Evolutionary conservation across 1,284 basidiomycete species (phyloP).

Genomic region (Hemileccinum hortonii): DNA sequence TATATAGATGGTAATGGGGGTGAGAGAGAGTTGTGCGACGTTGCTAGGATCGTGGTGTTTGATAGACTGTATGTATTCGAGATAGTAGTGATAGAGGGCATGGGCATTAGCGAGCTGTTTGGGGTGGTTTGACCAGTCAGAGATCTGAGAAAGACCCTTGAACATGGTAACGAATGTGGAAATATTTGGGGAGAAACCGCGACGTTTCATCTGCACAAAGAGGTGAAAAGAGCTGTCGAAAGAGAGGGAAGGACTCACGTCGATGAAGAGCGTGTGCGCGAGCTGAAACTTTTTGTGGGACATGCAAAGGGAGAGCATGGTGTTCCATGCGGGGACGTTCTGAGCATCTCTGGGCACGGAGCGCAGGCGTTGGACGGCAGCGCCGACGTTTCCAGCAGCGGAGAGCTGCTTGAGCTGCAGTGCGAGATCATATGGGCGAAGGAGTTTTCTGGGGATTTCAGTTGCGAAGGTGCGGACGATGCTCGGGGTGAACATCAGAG

Average conservation of each 20-base stretch:
- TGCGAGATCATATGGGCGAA: constrained; percentile 63
- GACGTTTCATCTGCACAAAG: constrained; percentile 68
- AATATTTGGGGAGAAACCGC: constrained; percentile 65
- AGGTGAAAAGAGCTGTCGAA: constrained; percentile 1
- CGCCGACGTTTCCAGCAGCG: constrained; percentile 50
- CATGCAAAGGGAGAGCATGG: constrained; percentile 61
- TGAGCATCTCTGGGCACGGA: constrained; percentile 66
- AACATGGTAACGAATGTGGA: constrained; percentile 67
- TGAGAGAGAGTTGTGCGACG: constrained; percentile 41
- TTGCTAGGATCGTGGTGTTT: constrained; percentile 48
- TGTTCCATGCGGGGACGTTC: constrained; percentile 73
- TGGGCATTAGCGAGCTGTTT: constrained; percentile 62
- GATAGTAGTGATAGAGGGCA: constrained; percentile 55
- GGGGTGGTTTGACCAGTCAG: constrained; percentile 53
- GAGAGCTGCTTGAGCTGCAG: constrained; percentile 55
- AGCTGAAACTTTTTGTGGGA: constrained; percentile 53
- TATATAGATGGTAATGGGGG: constrained; percentile 59
- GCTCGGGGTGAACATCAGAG: constrained; percentile 19
- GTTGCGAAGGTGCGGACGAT: constrained; percentile 14
- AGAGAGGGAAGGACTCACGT: constrained; percentile 47
- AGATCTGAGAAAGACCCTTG: constrained; percentile 54
- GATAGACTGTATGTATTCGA: constrained; percentile 46
- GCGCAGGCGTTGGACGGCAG: constrained; percentile 61
- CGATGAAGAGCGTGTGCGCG: constrained; percentile 60
- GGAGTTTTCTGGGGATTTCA: constrained; percentile 21